These are phyloP conservation scores for Thinopyrum elongatum DNA, from an alignment of 176 grass and related monocot genomes.

Conservation along the genomic window DNA sequence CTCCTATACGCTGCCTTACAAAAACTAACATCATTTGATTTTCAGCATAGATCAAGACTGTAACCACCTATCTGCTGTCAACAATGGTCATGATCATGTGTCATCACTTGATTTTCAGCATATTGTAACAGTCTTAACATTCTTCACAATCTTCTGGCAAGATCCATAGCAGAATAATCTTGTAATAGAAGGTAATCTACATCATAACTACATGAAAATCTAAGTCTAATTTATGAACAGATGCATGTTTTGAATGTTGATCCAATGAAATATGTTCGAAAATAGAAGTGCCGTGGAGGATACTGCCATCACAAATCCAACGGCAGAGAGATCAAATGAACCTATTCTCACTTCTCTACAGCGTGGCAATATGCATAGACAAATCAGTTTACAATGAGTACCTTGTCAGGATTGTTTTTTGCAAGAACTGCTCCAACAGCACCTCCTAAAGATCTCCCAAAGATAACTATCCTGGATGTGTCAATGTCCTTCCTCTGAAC, in stretches of 20 bases:
- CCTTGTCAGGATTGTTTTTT: conserved; percentile 96
- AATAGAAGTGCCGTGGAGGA: conserved; percentile 2
- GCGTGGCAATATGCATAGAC: conserved; percentile 17
- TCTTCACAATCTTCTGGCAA: not conserved
- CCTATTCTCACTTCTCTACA: conserved; percentile 18
- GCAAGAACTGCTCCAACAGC: conserved; percentile 92
- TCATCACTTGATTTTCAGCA: conserved; percentile 22
- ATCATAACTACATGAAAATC: conserved; percentile 9
- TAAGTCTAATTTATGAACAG: conserved; percentile 10
- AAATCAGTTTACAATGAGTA: conserved; percentile 30
- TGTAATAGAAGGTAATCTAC: not conserved
- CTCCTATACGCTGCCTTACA: not conserved
- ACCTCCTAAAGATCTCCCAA: conserved; percentile 98
- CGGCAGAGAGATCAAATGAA: conserved; percentile 1
- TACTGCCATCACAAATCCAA: not conserved
- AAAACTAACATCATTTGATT: conserved; percentile 6
- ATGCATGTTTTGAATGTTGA: not conserved
- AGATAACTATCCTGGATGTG: conserved; percentile 87
- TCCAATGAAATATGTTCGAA: not conserved
- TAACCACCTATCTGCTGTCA: not conserved
- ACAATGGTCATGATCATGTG: too few species aligned
- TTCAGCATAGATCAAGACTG: conserved; percentile 19
- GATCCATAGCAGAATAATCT: not conserved
- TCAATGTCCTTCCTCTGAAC: conserved; percentile 89
- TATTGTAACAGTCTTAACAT: not conserved